These are phyloP conservation scores for Emergomyces pasteurianus DNA, from an alignment of 2,329 filamentous ascomycete genomes.

Conservation along the genomic window DNA sequence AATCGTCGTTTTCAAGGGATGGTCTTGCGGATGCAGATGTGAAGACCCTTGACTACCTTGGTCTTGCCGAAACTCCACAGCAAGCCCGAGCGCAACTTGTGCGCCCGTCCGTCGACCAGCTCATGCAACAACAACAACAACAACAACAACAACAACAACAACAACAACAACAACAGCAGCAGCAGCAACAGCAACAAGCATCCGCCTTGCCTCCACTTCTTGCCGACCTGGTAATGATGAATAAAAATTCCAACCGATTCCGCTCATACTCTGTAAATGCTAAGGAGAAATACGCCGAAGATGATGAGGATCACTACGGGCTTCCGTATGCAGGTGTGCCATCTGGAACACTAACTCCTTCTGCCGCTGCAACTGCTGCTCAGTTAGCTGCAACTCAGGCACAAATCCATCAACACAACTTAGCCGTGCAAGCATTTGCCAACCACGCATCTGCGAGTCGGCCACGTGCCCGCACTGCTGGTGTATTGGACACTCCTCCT, in stretches of 20 bases:
- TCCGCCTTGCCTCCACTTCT: constrained; percentile 51
- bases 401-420: constrained; percentile 76
- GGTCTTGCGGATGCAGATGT: constrained; percentile 78
- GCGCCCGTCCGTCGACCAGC: constrained; percentile 43
- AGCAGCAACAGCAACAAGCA: constrained; percentile 39
- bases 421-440: constrained; percentile 85
- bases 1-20: constrained; percentile 76
- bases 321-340: constrained; percentile 44
- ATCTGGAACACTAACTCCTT: constrained; percentile 49
- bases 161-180: constrained; percentile 41
- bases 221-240: constrained; percentile 62
- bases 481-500: constrained; percentile 70
- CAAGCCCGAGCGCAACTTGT: constrained; percentile 61
- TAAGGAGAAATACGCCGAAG: constrained; percentile 90
- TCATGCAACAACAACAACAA: constrained; percentile 41
- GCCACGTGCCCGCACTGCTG: constrained; percentile 81
- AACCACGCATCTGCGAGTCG: constrained; percentile 70
- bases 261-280: constrained; percentile 98
- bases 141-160: constrained; percentile 35
- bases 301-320: constrained; percentile 68
- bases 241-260: constrained; percentile 73
- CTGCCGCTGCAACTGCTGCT: constrained; percentile 44
- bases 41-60: constrained; percentile 88
- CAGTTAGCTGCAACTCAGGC: constrained; percentile 50
- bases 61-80: constrained; percentile 85